Evolutionary conservation across 345 rosid genomes (phyloP), one percentile per base, ranked within the genome.

Genomic region (Boechera divaricarpa): DNA sequence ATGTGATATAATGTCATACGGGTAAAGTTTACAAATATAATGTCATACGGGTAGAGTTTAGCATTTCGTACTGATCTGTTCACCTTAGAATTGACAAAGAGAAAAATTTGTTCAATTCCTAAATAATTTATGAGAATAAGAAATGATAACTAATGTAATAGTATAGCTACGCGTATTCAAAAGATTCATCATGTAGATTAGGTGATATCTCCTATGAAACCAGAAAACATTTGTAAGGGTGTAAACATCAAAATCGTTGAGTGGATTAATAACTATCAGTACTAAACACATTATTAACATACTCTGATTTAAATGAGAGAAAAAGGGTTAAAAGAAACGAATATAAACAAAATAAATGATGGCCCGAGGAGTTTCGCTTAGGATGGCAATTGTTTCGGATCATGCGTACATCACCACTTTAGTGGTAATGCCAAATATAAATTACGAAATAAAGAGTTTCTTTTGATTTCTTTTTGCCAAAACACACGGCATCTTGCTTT

Each of bases 371-470:
- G 75, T 77, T 77, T 66, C 73, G 11, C 42, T 76, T 60, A 26
- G 76, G 71, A 72, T 67, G 60, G 59, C 67, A 67, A 72, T 62
- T 67, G 73, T 56, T 67, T 67, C 69, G 59, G 78, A 73, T 59
- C 49, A 73, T 73, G 74, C 64, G 45, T 52, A 72, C 74, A 72
- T 67, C 74, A 56, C 82, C 78, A 67, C 74, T 47, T 38, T 63
- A 82, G 49, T 66, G 79, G 73, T 77, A 80, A 79, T 84, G 67
- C 77, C 79, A 45, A 54, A 73, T n/a, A 69, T 79, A 74, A 71
- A 38, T 60, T 53, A 72, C 32, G 28, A 77, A 70, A 62, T 45
- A 63, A 10, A 7, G 12, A 35, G 36, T 63, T 70, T 35, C 35
- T 70, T 77, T 69, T 51, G 44, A 58, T 67, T 56, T 57, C 9